Base-by-base conservation (phyloP, 163 green algal species). In the Scenedesmus sp. region DNA sequence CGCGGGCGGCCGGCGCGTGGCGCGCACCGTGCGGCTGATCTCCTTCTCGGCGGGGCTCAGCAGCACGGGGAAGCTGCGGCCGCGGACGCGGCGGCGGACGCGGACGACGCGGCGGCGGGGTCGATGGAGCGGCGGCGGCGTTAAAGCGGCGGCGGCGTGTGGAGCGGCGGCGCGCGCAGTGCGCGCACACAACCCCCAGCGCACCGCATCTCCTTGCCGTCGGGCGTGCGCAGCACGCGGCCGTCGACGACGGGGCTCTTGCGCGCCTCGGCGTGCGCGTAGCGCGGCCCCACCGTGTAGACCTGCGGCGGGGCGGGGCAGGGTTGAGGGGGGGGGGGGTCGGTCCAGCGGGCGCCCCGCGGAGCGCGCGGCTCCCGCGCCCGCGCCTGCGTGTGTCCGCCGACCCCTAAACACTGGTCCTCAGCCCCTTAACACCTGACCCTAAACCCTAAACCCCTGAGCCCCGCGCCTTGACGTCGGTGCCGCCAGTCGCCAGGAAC, bases 211-310 rank as follows among this genome's bases (percentile, higher is more conserved):
- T 99, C 96, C 87, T 99, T 99, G 60, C 96, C 96, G 80, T 99
- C 95, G 1, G 91, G 84, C 45, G 88, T 94, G 44, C 96, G 87
- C 67, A 93, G 85, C 44, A 99, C 96, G 51, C 94, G 93, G 44
- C 96, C 96, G 77, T 99, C 96, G 56, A 99, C 96, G 39, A 98
- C 94, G 2, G 96, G 96, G 0, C 88, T 95, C 89, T 99, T 99
- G 63, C 96, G 87, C 1, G 96, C 96, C 90, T 99, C 96, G 5
- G 94, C 96, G 85, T 99, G 96, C 2, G 96, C 96, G 72, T 99
- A 99, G 36, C 91, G 63, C 15, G 79, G 70, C 4, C 83, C 83
- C 51, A 85, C 83, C 2, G 83, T 87, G 70, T 88, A 82, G 66
- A 88, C 70, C 67, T 76, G 51, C 3, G 10, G 1, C 1, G 9